Evolutionary conservation across 164 flowering plant species (phyloP).

Genomic region (Houttuynia cordata): DNA sequence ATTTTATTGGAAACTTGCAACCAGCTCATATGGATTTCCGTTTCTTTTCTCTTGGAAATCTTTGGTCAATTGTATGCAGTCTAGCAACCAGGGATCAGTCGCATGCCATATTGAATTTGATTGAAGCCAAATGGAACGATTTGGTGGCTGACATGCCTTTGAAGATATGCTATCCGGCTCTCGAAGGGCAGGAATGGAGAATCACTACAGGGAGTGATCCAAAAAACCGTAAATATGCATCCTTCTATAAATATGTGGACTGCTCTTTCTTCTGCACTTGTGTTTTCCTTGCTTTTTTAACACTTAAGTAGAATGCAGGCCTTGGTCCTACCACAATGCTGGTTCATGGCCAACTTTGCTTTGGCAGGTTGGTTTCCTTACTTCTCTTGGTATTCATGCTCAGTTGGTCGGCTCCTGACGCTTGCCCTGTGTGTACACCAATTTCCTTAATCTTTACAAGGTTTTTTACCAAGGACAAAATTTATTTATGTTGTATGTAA

Average conservation of each 20-base stretch:
- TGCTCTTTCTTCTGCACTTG: background rate
- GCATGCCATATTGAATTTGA: constrained; percentile 74
- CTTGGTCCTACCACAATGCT: constrained; percentile 96
- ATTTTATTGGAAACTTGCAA: constrained; percentile 79
- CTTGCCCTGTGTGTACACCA: too few relatives aligned
- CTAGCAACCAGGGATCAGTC: constrained; percentile 71
- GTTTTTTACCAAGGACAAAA: too few relatives aligned
- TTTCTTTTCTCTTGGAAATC: constrained; percentile 81
- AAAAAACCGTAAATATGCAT: constrained; percentile 55
- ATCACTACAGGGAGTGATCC: constrained; percentile 90
- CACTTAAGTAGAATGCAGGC: constrained; percentile 38
- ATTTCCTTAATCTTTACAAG: too few relatives aligned
- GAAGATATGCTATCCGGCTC: constrained; percentile 83
- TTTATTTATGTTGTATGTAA: too few relatives aligned
- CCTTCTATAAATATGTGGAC: background rate
- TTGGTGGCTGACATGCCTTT: constrained; percentile 80
- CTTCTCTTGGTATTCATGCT: background rate
- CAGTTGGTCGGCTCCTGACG: background rate
- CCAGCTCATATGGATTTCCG: constrained; percentile 98
- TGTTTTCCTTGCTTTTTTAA: background rate
- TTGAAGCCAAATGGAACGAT: constrained; percentile 78
- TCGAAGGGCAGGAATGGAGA: constrained; percentile 83
- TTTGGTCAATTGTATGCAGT: constrained; percentile 71
- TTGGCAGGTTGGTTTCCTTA: constrained; percentile 59
- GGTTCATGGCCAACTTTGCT: constrained; percentile 96